Percentiles rank a stretch among this genome's conserved stretches.
Conservation (phyloP, 768 basidiomycete species). For the Boletales sp. region DNA sequence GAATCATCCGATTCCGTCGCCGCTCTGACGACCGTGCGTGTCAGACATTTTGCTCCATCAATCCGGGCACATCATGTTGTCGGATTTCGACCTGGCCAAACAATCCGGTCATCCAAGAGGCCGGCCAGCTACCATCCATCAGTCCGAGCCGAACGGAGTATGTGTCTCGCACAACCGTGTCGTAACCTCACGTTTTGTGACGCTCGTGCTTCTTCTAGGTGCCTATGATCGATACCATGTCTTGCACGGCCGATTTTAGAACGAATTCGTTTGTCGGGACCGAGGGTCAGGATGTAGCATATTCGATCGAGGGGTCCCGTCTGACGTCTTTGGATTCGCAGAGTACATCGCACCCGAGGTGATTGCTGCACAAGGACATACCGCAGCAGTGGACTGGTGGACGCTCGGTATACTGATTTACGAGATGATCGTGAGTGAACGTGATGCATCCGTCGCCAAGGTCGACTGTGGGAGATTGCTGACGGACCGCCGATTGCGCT, state of each 20-base stretch:
- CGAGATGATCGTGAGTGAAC: slow-evolving; percentile 89
- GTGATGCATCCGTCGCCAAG: slow-evolving; percentile 21
- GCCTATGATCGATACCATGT: slow-evolving; percentile 93
- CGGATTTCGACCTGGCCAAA: slow-evolving; percentile 98
- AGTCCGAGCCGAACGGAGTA: slow-evolving; percentile 86
- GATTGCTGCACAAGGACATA: slow-evolving; percentile 93
- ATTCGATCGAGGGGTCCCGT: slow-evolving; percentile 4
- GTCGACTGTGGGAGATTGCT: slow-evolving; percentile 23
- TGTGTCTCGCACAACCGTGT: slow-evolving; percentile 25
- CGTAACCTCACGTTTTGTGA: slow-evolving; percentile 6
- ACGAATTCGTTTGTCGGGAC: slow-evolving; percentile 99
- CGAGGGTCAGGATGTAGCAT: slow-evolving; percentile 62
- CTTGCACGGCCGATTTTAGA: slow-evolving; percentile 95
- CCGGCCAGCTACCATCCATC: slow-evolving; percentile 82
- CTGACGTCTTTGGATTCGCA: slow-evolving; percentile 33
- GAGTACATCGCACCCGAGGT: slow-evolving; percentile 99
- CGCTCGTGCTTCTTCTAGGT: slow-evolving; percentile 44
- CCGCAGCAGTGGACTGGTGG: slow-evolving; percentile 99
- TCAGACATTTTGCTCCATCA: slow-evolving; percentile 96
- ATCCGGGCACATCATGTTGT: slow-evolving; percentile 98
- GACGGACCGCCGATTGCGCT: slow-evolving; percentile 33
- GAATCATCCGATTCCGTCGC: slow-evolving; percentile 7
- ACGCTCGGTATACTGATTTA: slow-evolving; percentile 97
- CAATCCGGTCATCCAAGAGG: slow-evolving; percentile 85
- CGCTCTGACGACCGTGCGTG: slow-evolving; percentile 2